Evolutionary conservation across 164 flowering plant species (phyloP).

Genomic region (Akebia trifoliata): DNA sequence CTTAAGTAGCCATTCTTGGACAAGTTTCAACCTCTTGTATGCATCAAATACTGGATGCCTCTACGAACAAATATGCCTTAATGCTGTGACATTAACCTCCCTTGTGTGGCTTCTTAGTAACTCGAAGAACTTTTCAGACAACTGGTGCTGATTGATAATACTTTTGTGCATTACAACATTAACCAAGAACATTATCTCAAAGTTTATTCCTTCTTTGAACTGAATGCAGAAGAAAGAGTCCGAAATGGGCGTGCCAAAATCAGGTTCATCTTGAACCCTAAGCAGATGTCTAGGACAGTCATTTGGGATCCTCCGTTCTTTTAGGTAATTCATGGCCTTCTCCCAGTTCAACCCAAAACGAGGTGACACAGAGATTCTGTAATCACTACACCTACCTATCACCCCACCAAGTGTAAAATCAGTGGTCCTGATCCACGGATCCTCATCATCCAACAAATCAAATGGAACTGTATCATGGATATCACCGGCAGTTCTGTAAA

Average conservation of each 20-base stretch:
- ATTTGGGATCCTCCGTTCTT: constrained; percentile 37
- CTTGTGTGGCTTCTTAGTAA: constrained; percentile 45
- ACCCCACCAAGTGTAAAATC: constrained; percentile 82
- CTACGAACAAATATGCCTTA: constrained; percentile 57
- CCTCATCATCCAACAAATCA: constrained; percentile 87
- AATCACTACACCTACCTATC: constrained; percentile 70
- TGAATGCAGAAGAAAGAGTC: constrained; percentile 61
- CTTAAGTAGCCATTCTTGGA: constrained; percentile 63
- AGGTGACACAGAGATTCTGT: constrained; percentile 54
- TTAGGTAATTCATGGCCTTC: constrained; percentile 46
- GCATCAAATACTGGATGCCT: constrained; percentile 61
- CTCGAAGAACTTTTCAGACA: constrained; percentile 55
- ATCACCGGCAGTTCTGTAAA: constrained; percentile 90
- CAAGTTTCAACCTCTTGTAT: constrained; percentile 38
- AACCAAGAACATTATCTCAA: constrained; percentile 63
- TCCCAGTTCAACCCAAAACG: constrained; percentile 49
- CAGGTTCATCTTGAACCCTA: constrained; percentile 54
- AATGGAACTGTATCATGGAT: constrained; percentile 54
- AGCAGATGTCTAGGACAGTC: constrained; percentile 21
- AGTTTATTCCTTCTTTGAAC: constrained; percentile 37
- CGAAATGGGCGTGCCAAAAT: constrained; percentile 37
- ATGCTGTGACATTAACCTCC: constrained; percentile 57
- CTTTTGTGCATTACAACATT: constrained; percentile 81
- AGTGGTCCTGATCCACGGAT: constrained; percentile 91
- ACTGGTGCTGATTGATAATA: constrained; percentile 62